Evolutionary conservation across 2,329 filamentous ascomycete genomes (phyloP).

Genomic region (Gliomastix tumulicola): DNA sequence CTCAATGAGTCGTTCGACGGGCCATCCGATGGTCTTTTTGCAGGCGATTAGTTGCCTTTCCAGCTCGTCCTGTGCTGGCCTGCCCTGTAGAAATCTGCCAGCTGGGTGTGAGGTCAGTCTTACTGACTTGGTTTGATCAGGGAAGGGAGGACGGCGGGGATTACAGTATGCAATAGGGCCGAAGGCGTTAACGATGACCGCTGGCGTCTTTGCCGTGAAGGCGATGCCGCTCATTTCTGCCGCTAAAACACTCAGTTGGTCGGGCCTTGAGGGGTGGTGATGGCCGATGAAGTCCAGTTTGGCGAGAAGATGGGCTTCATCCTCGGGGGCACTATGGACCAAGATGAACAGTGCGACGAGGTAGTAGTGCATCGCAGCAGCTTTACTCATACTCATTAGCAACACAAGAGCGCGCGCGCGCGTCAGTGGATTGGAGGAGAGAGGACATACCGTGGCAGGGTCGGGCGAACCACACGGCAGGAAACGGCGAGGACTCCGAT

Average conservation of each 20-base stretch:
- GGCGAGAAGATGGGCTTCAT: no score
- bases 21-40: constrained; percentile 28
- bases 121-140: no score
- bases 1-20: constrained; percentile 23
- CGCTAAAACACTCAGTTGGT: no score
- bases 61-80: constrained; percentile 20
- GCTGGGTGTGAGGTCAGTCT: no score
- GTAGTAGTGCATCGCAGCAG: constrained; percentile 33
- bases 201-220: constrained; percentile 30
- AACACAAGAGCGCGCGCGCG: no score
- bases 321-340: constrained; percentile 6
- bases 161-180: constrained; percentile 39
- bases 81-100: constrained; percentile 17
- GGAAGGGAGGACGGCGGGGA: no score
- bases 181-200: constrained; percentile 39
- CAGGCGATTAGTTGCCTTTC: constrained; percentile 21
- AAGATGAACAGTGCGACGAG: constrained; percentile 27
- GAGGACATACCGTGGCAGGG: constrained; percentile 37
- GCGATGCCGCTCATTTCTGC: constrained; percentile 34
- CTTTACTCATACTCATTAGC: no score
- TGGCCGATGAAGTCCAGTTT: no score
- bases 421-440: no score
- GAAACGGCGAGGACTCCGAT: constrained; percentile 21
- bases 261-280: no score
- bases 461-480: constrained; percentile 29